Conservation (phyloP, 2,329 filamentous ascomycete species). For the Epichloe bromicola region DNA sequence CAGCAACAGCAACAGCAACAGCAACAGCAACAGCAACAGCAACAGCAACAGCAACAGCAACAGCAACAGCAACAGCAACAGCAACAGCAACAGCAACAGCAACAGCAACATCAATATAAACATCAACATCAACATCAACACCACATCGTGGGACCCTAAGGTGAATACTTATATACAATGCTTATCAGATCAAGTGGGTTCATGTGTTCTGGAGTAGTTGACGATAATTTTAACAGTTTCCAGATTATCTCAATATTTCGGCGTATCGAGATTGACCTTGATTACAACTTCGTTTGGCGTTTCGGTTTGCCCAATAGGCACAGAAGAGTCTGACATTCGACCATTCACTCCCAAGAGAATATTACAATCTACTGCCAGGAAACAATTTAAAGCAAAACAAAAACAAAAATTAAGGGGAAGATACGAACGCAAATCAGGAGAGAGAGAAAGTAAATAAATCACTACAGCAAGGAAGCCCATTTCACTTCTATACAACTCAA, state of each 20-base stretch:
- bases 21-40: not conserved
- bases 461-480: not conserved
- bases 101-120: no score
- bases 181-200: conserved; percentile 1
- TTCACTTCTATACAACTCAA: not conserved
- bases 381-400: not conserved
- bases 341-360: not conserved
- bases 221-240: not conserved
- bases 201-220: not conserved
- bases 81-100: not conserved
- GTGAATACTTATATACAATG: not conserved
- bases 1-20: not conserved
- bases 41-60: not conserved
- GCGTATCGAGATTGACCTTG: not conserved
- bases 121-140: not conserved
- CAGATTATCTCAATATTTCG: not conserved
- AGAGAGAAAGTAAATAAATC: not conserved
- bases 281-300: conserved; percentile 9
- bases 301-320: not conserved
- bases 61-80: not conserved
- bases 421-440: not conserved
- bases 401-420: not conserved
- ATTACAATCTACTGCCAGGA: not conserved
- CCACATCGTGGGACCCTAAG: not conserved
- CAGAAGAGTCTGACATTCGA: not conserved